A percentile compares a stretch with the other conserved stretches of the same genome.
These are phyloP conservation scores for Caryopteris hybrid DNA, from an alignment of 305 asterid species.

Conservation along the genomic window DNA sequence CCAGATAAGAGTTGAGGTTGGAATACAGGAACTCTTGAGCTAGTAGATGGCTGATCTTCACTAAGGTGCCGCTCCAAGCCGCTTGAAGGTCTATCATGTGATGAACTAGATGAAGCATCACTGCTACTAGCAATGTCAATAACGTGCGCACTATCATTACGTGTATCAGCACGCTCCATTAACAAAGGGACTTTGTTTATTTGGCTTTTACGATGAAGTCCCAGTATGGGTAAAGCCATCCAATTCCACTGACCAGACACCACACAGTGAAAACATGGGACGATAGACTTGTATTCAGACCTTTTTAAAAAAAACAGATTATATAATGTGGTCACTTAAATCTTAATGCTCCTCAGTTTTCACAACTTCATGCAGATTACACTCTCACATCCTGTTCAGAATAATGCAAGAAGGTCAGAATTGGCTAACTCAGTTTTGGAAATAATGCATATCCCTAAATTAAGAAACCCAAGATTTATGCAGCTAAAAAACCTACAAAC, in stretches of 20 bases:
- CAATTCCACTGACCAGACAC: conserved; percentile 31
- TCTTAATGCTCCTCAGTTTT: conserved; percentile 1
- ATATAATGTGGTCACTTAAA: conserved; percentile 10
- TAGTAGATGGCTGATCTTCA: conserved; percentile 71
- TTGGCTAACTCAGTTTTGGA: background rate
- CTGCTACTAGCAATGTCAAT: conserved; percentile 63
- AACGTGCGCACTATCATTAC: conserved; percentile 42
- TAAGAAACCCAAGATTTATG: background rate
- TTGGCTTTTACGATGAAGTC: conserved; percentile 68
- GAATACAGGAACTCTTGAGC: conserved; percentile 44
- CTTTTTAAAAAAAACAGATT: background rate
- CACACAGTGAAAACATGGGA: conserved; percentile 47
- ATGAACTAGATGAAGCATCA: conserved; percentile 46
- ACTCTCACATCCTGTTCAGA: conserved; percentile 21
- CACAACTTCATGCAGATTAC: conserved; percentile 22
- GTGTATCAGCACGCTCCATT: conserved; percentile 61
- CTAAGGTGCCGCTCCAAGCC: conserved; percentile 41
- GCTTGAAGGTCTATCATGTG: conserved; percentile 44
- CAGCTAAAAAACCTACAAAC: background rate
- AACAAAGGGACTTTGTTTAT: conserved; percentile 46
- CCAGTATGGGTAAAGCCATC: conserved; percentile 60
- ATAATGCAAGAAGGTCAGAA: conserved; percentile 16
- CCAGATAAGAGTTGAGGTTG: conserved; percentile 54
- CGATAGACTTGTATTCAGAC: conserved; percentile 15
- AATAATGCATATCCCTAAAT: background rate